Base-by-base conservation (phyloP, 176 grass and related monocot species). In the Themeda triandra region DNA sequence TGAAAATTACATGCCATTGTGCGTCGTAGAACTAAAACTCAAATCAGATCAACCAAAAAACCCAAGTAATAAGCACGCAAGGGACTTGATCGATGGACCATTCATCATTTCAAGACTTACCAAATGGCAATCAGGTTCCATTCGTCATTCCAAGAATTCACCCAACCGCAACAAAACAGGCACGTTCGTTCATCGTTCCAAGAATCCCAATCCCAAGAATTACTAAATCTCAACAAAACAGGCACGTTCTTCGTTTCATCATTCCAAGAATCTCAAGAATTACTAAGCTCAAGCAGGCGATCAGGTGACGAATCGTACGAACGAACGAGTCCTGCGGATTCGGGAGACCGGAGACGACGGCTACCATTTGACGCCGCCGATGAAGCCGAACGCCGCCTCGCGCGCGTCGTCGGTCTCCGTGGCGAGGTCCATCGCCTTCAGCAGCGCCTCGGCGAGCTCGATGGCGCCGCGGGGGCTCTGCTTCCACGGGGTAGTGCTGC, bases 361-460 rank as follows among this genome's bases (percentile, higher is more conserved):
- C 51, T 58, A n/a, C n/a, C 84, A 71, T 3, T 46, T 6, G 76
- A 4, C 24, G 62, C 27, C 21, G n/a, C n/a, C 17, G 39, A 10
- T 5, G 51, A 37, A 45, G 75, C 39, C 66, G 66, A 86, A 79
- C 29, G 76, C 76, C 54, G 67, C 76, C 41, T 86, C 21, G 54
- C 40, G n/a, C 23, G 76, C 76, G 23, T 8, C 21, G 23, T 0
- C 10, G 17, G 68, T 37, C 76, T 27, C 23, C 29, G 18, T 15
- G 30, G 48, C 67, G 76, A 86, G 84, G 19, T 80, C 56, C 30
- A 10, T 31, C 67, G 31, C 54, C 76, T 11, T 4, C 10, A 3
- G 4, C 18, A 29, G 0, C 67, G 58, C 58, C 7, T 40, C 17
- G 1, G 15, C 0, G 68, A 80, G 42, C n/a, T 30, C 67, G 31